Base-by-base conservation (phyloP, 306 rosid species). In the Malus fusca region DNA sequence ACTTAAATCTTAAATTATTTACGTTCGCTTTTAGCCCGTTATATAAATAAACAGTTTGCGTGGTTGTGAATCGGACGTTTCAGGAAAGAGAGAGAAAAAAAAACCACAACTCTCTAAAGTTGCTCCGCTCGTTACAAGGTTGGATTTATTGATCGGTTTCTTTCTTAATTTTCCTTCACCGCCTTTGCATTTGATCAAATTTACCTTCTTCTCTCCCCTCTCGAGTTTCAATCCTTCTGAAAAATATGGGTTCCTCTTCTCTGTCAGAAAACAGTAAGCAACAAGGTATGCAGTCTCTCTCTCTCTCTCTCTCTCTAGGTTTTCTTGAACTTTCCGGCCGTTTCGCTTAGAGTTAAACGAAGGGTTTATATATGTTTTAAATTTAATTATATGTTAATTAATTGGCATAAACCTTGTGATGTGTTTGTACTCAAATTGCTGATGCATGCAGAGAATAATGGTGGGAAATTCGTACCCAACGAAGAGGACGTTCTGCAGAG, bases 401-500 rank as follows among this genome's bases (percentile, higher is more conserved):
- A 55, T 55, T 9, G 60, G 60, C 60, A 55, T 55, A 55, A 55
- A 53, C 2, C 42, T 37, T 8, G 42, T 37, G 42, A 37, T 37
- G 42, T 37, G 42, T 37, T 37, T 37, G 42, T 7, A 2, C 42
- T 37, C 42, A 37, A 37, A 37, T 37, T 18, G 23, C 12, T 8
- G 31, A 22, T 59, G 64, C 64, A 1, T 62, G 40, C 40, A 62
- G 66, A 2, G 11, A 22, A 11, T 5, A 55, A 55, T 21, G 85
- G 61, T 74, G 78, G 12, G 62, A 82, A 52, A 48, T 68, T 82
- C 6, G 75, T 72, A 2, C 77, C 88, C 11, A 53, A 42, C 10
- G 85, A 83, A 30, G 35, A 88, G 25, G 90, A 84, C 53, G 79
- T 84, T 66, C 88, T 93, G 62, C 93, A 88, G 74, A 91, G 85